Conservation (phyloP, 2,329 filamentous ascomycete genomes). For the Arthrobotrys megalospora region DNA sequence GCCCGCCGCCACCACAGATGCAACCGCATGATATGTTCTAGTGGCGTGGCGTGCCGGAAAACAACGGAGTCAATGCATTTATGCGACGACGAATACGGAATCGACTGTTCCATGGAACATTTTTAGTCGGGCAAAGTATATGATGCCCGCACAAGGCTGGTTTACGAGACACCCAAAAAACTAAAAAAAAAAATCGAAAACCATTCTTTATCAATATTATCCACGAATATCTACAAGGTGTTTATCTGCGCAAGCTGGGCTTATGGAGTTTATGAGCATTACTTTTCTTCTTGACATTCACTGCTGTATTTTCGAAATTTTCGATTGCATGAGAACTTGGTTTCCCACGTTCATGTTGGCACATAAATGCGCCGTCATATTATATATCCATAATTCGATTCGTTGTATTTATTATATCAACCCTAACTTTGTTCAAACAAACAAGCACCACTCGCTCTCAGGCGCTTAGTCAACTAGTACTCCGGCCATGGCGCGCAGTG, state of each 20-base stretch:
- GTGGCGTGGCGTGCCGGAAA: constrained; percentile 3
- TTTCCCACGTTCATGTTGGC: constrained; percentile 1
- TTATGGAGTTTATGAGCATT: constrained; percentile 37
- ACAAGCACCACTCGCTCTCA: no score
- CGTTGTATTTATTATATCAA: constrained; percentile 30
- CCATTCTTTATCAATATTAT: neutral
- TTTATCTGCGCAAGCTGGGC: constrained; percentile 43
- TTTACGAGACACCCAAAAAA: constrained; percentile 53
- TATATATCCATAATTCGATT: constrained; percentile 22
- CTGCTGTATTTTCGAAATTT: constrained; percentile 1
- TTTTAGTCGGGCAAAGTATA: neutral
- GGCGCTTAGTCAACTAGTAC: no score
- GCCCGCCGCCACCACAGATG: constrained; percentile 2
- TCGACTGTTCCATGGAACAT: constrained; percentile 5
- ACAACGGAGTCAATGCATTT: constrained; percentile 9
- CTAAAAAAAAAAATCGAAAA: constrained; percentile 4
- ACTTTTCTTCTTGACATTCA: neutral
- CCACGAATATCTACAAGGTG: constrained; percentile 4
- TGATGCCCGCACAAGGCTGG: constrained; percentile 28
- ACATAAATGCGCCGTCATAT: neutral
- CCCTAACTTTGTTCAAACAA: neutral
- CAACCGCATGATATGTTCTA: constrained; percentile 29
- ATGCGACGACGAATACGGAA: constrained; percentile 3
- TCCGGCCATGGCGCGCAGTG: no score
- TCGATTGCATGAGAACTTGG: neutral